Evolutionary conservation across 108 stramenopile genomes (phyloP), one percentile per base, ranked within the genome.

Genomic region (Fragilaria crotonensis): DNA sequence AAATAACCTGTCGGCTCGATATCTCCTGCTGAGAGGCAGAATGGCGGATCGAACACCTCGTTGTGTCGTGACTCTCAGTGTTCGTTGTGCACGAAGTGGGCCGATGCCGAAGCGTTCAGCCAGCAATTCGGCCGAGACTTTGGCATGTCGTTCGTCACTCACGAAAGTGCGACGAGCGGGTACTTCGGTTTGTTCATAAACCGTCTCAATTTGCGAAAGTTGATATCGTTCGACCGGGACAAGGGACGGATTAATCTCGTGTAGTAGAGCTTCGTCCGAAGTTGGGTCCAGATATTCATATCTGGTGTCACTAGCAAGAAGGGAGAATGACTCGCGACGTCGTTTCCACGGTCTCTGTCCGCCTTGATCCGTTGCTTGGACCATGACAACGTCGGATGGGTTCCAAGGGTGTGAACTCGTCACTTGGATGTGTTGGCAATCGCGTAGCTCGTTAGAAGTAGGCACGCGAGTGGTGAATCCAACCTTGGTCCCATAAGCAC

Each of bases 11-110:
- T 63, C 68, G 19, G 67, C 48, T 46, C 51, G 49, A 45, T 62
- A 71, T 1, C 70, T 45, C 28, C 60, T 54, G 20, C 30, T 14
- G 5, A 64, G 23, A 3, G 71, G 71, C 23, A 62, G n/a, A 0
- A 72, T 17, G 7, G 56, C 60, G 3, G 62, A 54, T 0, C 71
- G 33, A n/a, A 66, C 48, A 25, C 18, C 23, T 56, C 7, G 14
- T 21, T 62, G 62, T 4, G 53, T 55, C 9, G 52, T 33, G 2
- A 30, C 54, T 25, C 44, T n/a, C 21, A 62, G 28, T 14, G 62
- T 62, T 19, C 30, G 30, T 21, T n/a, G 9, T 14, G 62, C 62
- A 5, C 50, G 54, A 29, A 32, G 30, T 19, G 41, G 22, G 4
- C 62, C 62, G 54, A 48, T 49, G 3, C 59, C 25, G 23, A 47